Evolutionary conservation across 2,329 filamentous ascomycete genomes (phyloP).

Genomic region (Diaporthe amygdali): DNA sequence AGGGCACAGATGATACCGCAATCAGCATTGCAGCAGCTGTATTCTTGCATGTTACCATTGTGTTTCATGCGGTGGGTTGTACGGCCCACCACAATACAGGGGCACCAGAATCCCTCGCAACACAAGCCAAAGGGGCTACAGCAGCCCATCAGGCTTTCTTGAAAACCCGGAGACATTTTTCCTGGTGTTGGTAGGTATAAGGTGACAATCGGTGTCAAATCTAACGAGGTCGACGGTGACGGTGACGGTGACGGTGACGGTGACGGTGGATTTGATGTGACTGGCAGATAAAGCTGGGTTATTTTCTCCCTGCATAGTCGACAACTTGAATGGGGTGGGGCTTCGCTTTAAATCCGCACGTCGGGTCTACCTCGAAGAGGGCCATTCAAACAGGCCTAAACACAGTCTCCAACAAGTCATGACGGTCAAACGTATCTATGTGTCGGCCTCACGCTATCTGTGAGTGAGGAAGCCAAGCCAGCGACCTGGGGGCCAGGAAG

Average conservation of each 20-base stretch:
- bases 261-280: too few relatives aligned
- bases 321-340: not conserved
- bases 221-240: too few relatives aligned
- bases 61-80: slow-evolving; percentile 20
- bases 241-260: too few relatives aligned
- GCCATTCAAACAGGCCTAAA: not conserved
- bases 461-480: not conserved
- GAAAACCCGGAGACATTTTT: not conserved
- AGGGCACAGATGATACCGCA: slow-evolving; percentile 15
- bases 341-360: not conserved
- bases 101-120: slow-evolving; percentile 18
- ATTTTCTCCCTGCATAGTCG: too few relatives aligned
- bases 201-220: not conserved
- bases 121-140: slow-evolving; percentile 15
- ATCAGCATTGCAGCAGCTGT: slow-evolving; percentile 19
- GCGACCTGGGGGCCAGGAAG: not conserved
- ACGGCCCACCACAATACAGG: slow-evolving; percentile 17
- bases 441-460: not conserved
- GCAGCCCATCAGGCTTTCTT: not conserved
- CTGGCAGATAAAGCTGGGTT: too few relatives aligned
- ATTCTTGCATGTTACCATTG: slow-evolving; percentile 5
- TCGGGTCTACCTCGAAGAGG: not conserved
- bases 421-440: not conserved
- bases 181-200: not conserved
- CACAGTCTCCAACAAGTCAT: too few relatives aligned